Evolutionary conservation across 2,329 filamentous ascomycete species (phyloP).

Genomic region (Paecilomyces fulvus): DNA sequence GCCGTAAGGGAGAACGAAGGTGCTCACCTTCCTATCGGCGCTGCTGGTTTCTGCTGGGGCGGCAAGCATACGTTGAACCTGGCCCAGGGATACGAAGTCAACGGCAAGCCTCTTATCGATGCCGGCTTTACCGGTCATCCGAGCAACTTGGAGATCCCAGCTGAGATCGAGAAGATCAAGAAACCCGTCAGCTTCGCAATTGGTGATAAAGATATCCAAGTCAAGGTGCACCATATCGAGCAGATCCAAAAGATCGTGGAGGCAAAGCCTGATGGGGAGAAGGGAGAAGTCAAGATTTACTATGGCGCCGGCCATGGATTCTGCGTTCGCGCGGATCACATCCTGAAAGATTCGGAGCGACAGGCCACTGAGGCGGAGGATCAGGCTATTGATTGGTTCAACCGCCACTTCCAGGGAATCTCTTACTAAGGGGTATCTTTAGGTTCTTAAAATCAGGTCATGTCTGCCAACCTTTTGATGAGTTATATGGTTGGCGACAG

Average conservation of each 20-base stretch:
- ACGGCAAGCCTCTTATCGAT: constrained; percentile 36
- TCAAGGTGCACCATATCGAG: constrained; percentile 11
- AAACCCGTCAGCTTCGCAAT: constrained; percentile 16
- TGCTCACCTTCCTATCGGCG: constrained; percentile 38
- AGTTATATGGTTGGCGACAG: no score
- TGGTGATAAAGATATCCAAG: constrained; percentile 12
- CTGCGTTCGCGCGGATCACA: constrained; percentile 17
- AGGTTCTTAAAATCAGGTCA: neutral
- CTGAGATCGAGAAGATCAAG: constrained; percentile 33
- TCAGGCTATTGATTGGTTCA: constrained; percentile 15
- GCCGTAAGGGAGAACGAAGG: constrained; percentile 24
- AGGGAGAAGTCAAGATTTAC: constrained; percentile 18
- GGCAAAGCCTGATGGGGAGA: constrained; percentile 8
- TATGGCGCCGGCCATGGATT: constrained; percentile 19
- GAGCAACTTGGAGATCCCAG: constrained; percentile 39
- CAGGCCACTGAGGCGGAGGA: constrained; percentile 19
- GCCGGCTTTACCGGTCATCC: constrained; percentile 48
- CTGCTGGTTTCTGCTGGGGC: constrained; percentile 57
- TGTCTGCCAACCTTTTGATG: no score
- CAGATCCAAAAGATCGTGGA: constrained; percentile 15
- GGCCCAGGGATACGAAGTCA: constrained; percentile 25
- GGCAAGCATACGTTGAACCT: constrained; percentile 48
- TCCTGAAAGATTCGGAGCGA: constrained; percentile 11
- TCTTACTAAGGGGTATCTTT: neutral
- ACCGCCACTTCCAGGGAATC: neutral